phyloP scores from a whole-genome alignment of 139 green algal species.

The Tetraselmis chui region DNA sequence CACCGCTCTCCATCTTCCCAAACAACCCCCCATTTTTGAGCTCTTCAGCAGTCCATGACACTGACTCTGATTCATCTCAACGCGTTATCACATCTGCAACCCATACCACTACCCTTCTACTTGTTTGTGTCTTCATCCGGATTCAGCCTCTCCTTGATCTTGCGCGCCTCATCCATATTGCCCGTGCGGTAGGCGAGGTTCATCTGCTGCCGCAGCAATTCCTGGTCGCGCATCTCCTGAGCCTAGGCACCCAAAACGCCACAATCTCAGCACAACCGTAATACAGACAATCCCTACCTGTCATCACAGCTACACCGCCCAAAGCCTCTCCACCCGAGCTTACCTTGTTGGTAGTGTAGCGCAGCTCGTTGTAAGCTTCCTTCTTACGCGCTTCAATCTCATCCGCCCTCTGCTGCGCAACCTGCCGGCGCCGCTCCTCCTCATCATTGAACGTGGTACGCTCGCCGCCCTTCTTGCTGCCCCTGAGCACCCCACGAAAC shows the following conservation, averaged over 20 bases:
- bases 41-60: no score
- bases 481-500: no score
- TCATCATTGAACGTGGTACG: constrained; percentile 55
- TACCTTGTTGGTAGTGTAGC: constrained; percentile 24
- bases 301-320: background rate
- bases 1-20: no score
- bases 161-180: constrained; percentile 45
- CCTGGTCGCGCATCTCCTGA: constrained; percentile 62
- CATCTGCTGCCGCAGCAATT: constrained; percentile 74
- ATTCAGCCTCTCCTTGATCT: constrained; percentile 41
- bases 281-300: background rate
- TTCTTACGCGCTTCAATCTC: constrained; percentile 43
- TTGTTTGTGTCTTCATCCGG: constrained; percentile 48
- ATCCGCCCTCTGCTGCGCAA: constrained; percentile 36
- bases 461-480: background rate
- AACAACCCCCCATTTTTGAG: no score
- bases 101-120: no score
- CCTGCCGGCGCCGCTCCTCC: constrained; percentile 43
- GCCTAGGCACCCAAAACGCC: constrained; percentile 6
- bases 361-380: constrained; percentile 66
- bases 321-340: background rate
- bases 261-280: background rate
- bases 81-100: no score
- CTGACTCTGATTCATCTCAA: no score
- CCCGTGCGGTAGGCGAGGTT: constrained; percentile 75